Conservation (phyloP, 495 filamentous ascomycete species). For the Penicillium waksmanii region DNA sequence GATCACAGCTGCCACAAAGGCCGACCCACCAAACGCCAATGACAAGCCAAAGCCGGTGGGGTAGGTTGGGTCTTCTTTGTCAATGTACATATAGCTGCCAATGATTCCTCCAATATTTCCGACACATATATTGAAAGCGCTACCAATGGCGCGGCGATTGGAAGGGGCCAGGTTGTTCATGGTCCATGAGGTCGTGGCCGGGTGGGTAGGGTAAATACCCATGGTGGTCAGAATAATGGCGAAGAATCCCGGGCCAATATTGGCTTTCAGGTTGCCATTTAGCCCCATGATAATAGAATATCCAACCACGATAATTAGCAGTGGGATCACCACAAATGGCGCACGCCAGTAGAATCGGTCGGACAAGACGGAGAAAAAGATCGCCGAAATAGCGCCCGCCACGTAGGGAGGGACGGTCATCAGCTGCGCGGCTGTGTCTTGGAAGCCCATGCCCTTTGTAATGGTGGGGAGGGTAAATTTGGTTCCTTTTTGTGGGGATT, state of each 20-base stretch:
- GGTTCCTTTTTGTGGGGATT: conserved; percentile 17
- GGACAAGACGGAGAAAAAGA: conserved; percentile 36
- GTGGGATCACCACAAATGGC: conserved; percentile 40
- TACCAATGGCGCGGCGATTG: conserved; percentile 38
- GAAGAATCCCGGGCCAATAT: conserved; percentile 37
- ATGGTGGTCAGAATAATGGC: conserved; percentile 40
- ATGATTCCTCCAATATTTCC: conserved; percentile 42
- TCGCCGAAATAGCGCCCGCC: conserved; percentile 34
- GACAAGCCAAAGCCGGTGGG: conserved; percentile 38
- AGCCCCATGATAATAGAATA: conserved; percentile 35
- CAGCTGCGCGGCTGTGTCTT: conserved; percentile 33
- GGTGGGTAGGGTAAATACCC: conserved; percentile 45
- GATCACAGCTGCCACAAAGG: conserved; percentile 24
- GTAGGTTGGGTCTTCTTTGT: conserved; percentile 33
- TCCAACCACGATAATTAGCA: conserved; percentile 31
- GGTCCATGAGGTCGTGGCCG: conserved; percentile 41
- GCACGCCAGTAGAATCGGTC: conserved; percentile 44
- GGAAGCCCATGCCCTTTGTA: conserved; percentile 36
- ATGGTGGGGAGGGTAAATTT: conserved; percentile 39
- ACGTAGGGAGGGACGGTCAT: conserved; percentile 40
- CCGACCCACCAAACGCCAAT: conserved; percentile 29
- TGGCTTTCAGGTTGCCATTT: conserved; percentile 31
- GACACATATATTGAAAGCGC: conserved; percentile 40
- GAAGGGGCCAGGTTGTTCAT: conserved; percentile 42
- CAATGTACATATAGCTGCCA: conserved; percentile 41